A percentile compares a stretch with the other conserved stretches of the same genome.
Evolutionary conservation across 2,329 filamentous ascomycete genomes (phyloP).

Genomic region (Fusarium napiforme): DNA sequence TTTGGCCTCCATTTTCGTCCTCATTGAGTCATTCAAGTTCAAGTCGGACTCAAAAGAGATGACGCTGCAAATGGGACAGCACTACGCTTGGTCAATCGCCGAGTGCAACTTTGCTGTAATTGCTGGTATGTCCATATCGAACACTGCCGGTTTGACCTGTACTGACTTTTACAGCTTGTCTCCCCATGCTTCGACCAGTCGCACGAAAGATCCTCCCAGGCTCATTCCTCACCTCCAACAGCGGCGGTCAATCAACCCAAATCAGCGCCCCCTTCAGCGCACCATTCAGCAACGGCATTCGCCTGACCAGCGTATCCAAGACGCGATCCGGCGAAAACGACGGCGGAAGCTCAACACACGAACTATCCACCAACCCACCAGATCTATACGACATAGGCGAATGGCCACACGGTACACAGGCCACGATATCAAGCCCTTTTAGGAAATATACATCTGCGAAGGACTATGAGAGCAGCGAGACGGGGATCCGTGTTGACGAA

Average conservation of each 20-base stretch:
- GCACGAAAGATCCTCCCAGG: conserved; percentile 32
- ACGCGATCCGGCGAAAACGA: conserved; percentile 19
- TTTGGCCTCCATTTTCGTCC: conserved; percentile 43
- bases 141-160: not conserved
- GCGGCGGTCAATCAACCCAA: conserved; percentile 20
- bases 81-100: conserved; percentile 45
- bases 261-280: conserved; percentile 14
- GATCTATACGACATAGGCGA: conserved; percentile 26
- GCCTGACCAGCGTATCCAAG: conserved; percentile 24
- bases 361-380: conserved; percentile 14
- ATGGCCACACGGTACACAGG: conserved; percentile 26
- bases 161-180: conserved; percentile 28
- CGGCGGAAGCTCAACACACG: conserved; percentile 32
- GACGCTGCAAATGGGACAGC: conserved; percentile 40
- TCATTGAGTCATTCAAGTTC: conserved; percentile 40
- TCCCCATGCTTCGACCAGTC: conserved; percentile 39
- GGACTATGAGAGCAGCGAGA: conserved; percentile 22
- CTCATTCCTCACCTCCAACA: conserved; percentile 31
- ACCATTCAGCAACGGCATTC: conserved; percentile 33
- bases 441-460: conserved; percentile 31
- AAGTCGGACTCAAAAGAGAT: conserved; percentile 39
- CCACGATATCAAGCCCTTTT: conserved; percentile 29
- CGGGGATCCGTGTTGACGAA: conserved; percentile 23
- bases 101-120: conserved; percentile 47
- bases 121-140: conserved; percentile 31